Evolutionary conservation across 768 basidiomycete species (phyloP).

Genomic region (Lentinus brumalis): DNA sequence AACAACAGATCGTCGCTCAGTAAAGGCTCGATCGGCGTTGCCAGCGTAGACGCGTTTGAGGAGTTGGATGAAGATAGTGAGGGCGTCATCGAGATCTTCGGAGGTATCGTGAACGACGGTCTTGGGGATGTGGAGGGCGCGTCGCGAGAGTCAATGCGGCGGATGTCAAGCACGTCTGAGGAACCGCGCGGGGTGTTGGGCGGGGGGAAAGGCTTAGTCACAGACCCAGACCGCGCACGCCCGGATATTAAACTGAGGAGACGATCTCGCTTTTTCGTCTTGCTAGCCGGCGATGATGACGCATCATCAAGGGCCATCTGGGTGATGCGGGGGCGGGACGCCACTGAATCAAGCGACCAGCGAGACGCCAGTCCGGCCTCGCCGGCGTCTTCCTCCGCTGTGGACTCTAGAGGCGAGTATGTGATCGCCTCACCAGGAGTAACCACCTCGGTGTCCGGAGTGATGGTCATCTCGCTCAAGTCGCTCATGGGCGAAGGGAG

Average conservation of each 20-base stretch:
- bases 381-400: constrained; percentile 3
- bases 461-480: constrained; percentile 12
- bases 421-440: constrained; percentile 17
- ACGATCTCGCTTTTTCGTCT: constrained; percentile 28
- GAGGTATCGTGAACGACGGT: constrained; percentile 15
- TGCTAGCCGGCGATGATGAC: constrained; percentile 20
- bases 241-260: constrained; percentile 31
- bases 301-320: constrained; percentile 16
- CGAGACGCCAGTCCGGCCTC: constrained; percentile 25
- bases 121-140: constrained; percentile 14
- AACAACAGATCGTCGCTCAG: constrained; percentile 24
- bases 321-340: constrained; percentile 21
- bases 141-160: constrained; percentile 17
- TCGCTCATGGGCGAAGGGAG: constrained; percentile 18
- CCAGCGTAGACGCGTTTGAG: constrained; percentile 23
- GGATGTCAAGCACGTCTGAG: constrained; percentile 21
- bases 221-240: constrained; percentile 28
- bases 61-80: constrained; percentile 22
- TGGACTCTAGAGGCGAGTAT: constrained; percentile 7
- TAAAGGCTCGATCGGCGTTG: constrained; percentile 25
- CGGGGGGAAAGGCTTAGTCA: constrained; percentile 25
- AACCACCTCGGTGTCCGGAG: constrained; percentile 9
- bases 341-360: constrained; percentile 32
- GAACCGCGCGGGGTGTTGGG: constrained; percentile 20
- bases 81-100: constrained; percentile 1